These are phyloP conservation scores for Melastoma candidum DNA, from an alignment of 441 rosid genomes.

Conservation along the genomic window DNA sequence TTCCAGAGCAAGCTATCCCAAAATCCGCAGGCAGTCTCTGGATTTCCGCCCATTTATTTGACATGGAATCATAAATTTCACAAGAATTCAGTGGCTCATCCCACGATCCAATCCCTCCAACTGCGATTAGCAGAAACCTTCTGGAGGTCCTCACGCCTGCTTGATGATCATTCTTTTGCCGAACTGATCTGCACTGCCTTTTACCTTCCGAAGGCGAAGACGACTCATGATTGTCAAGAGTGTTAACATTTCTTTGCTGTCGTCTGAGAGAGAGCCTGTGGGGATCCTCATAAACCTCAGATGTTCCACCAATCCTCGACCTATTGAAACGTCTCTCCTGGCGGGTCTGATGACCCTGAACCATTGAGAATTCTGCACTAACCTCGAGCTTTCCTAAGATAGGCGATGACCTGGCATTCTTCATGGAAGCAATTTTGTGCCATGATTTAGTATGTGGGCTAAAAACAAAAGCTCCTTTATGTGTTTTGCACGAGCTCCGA, in stretches of 20 bases:
- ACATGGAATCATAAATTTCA: slow-evolving; percentile 73
- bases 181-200: slow-evolving; percentile 40
- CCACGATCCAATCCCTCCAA: slow-evolving; percentile 78
- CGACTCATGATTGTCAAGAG: slow-evolving; percentile 42
- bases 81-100: slow-evolving; percentile 90
- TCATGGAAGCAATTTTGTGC: slow-evolving; percentile 77
- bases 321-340: slow-evolving; percentile 69
- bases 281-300: slow-evolving; percentile 91
- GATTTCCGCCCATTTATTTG: slow-evolving; percentile 86
- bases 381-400: slow-evolving; percentile 71
- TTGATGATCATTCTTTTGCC: slow-evolving; percentile 50
- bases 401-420: slow-evolving; percentile 78
- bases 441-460: slow-evolving; percentile 76
- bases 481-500: slow-evolving; percentile 74
- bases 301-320: slow-evolving; percentile 57
- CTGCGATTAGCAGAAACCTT: slow-evolving; percentile 64
- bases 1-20: slow-evolving; percentile 70
- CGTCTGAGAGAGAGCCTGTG: slow-evolving; percentile 77
- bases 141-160: slow-evolving; percentile 28
- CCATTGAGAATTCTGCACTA: slow-evolving; percentile 39
- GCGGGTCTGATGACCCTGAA: slow-evolving; percentile 46
- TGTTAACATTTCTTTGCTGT: slow-evolving; percentile 32
- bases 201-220: slow-evolving; percentile 19
- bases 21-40: slow-evolving; percentile 73
- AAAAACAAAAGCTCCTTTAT: slow-evolving; percentile 67